Percentiles rank a stretch among this genome's conserved stretches.
phyloP scores from a whole-genome alignment of 179 eudicot species.

The Sideroxylon spinosum region DNA sequence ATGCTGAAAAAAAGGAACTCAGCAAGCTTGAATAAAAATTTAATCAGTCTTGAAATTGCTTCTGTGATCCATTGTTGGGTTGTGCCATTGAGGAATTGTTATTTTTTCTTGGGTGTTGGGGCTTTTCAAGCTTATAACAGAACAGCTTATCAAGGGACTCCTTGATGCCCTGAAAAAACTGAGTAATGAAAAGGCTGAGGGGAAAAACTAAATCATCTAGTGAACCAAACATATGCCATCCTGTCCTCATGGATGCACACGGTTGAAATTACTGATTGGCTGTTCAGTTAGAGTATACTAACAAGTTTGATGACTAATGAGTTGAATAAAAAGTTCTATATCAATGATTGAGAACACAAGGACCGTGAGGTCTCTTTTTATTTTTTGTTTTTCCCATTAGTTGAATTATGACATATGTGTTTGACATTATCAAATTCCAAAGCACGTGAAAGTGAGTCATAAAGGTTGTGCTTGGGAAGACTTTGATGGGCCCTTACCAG shows the following conservation, averaged over 20 bases:
- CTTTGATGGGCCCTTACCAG: no score
- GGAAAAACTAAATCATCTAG: background rate
- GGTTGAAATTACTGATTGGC: background rate
- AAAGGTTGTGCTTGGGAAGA: background rate
- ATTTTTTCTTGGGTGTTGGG: background rate
- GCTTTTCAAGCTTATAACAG: background rate
- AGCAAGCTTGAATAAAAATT: background rate
- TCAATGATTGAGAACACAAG: background rate
- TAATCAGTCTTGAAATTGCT: background rate
- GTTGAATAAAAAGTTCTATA: background rate
- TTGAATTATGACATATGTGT: background rate
- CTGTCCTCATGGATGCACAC: background rate
- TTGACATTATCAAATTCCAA: background rate
- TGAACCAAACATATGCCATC: background rate
- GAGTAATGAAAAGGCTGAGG: background rate
- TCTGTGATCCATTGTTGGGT: background rate
- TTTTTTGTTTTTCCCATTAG: background rate
- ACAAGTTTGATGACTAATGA: background rate
- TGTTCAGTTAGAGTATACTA: background rate
- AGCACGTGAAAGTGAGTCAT: background rate
- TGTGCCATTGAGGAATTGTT: background rate
- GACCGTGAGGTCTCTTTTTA: background rate
- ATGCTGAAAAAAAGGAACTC: background rate
- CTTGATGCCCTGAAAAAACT: background rate
- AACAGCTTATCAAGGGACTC: no score